Evolutionary conservation across 495 filamentous ascomycete species (phyloP).

Genomic region (Collariella sp.): DNA sequence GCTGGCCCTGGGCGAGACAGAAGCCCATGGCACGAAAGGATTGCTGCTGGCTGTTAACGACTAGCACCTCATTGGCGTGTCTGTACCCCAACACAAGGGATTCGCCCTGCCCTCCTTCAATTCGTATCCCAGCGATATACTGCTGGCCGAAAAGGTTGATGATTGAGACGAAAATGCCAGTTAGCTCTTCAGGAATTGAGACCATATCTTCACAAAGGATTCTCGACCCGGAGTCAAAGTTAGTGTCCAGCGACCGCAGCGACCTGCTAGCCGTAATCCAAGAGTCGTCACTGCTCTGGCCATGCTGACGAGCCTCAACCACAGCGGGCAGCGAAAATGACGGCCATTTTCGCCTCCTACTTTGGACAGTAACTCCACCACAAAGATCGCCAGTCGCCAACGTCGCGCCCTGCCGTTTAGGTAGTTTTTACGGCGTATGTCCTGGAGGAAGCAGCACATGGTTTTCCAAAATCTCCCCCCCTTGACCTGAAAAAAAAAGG

Average conservation of each 20-base stretch:
- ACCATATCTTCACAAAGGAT: background rate
- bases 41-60: background rate
- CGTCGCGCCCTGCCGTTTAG: background rate
- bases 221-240: background rate
- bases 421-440: too few species aligned
- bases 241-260: background rate
- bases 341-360: too few species aligned
- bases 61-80: background rate
- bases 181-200: background rate
- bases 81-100: background rate
- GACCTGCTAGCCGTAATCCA: background rate
- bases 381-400: too few species aligned
- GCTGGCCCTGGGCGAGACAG: background rate
- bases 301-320: too few species aligned
- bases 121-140: background rate
- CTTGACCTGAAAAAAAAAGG: background rate
- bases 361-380: too few species aligned
- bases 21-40: background rate
- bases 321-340: too few species aligned
- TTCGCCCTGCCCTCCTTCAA: background rate
- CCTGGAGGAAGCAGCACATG: background rate
- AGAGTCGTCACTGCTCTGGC: too few species aligned
- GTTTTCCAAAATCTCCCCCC: background rate
- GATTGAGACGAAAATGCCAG: background rate
- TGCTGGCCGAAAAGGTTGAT: background rate